phyloP scores from a whole-genome alignment of 352 stramenopile genomes.

The Phytophthora pseudosyringae region DNA sequence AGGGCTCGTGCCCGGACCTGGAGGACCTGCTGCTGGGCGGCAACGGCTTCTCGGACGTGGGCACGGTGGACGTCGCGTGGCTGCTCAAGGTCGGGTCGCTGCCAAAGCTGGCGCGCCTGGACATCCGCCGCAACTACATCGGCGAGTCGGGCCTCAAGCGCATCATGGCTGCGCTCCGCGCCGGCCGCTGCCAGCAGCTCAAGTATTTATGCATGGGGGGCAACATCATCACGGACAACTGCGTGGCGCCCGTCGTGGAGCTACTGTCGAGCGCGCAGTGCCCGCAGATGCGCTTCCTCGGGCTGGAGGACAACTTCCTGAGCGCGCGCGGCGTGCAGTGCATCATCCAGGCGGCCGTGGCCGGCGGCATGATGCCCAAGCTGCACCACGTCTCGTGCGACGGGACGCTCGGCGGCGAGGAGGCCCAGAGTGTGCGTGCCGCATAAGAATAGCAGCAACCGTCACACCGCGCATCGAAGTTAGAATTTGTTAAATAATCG shows the following conservation, averaged over 20 bases:
- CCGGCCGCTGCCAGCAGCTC: conserved; percentile 59
- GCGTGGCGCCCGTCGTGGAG: conserved; percentile 70
- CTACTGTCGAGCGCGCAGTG: conserved; percentile 66
- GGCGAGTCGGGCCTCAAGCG: conserved; percentile 76
- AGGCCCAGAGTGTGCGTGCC: conserved; percentile 29
- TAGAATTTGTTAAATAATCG: conserved; percentile 44
- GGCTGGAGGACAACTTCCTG: conserved; percentile 85
- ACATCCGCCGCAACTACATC: conserved; percentile 86
- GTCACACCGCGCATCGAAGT: conserved; percentile 12
- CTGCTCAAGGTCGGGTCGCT: conserved; percentile 69
- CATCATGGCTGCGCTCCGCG: conserved; percentile 68
- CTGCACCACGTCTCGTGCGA: conserved; percentile 78
- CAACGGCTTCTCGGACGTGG: conserved; percentile 80
- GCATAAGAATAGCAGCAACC: conserved; percentile 20
- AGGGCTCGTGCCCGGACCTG: conserved; percentile 65
- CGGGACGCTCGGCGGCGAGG: conserved; percentile 32
- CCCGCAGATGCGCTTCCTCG: conserved; percentile 81
- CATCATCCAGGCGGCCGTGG: conserved; percentile 78
- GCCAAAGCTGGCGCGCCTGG: conserved; percentile 70
- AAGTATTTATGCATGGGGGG: conserved; percentile 88
- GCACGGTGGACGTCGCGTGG: conserved; percentile 76
- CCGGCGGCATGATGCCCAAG: conserved; percentile 85
- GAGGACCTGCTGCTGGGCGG: conserved; percentile 74
- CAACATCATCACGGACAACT: conserved; percentile 88
- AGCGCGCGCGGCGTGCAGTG: conserved; percentile 72